These are phyloP conservation scores for Fusarium protoensiforme DNA, from an alignment of 2,329 filamentous ascomycete species.

Conservation along the genomic window DNA sequence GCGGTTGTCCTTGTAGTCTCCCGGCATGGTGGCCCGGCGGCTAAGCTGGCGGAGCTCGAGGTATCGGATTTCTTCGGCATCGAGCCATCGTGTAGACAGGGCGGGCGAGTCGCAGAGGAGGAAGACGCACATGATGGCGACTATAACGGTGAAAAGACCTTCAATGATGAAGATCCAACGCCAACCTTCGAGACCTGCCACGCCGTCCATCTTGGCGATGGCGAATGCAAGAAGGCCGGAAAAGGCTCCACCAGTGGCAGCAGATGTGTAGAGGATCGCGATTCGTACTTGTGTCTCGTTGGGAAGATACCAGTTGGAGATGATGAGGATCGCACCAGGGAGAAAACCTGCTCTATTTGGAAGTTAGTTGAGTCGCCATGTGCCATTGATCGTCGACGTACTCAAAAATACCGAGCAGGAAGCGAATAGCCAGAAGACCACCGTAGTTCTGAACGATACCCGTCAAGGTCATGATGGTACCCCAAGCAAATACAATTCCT, in stretches of 20 bases:
- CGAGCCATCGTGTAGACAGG: conserved; percentile 31
- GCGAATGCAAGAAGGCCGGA: conserved; percentile 56
- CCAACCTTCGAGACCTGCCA: conserved; percentile 24
- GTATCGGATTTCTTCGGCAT: background rate
- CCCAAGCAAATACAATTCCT: conserved; percentile 48
- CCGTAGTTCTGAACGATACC: conserved; percentile 52
- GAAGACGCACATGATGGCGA: conserved; percentile 2
- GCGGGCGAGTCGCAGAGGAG: background rate
- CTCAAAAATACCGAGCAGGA: conserved; percentile 54
- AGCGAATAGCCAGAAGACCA: conserved; percentile 53
- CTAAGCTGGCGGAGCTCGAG: background rate
- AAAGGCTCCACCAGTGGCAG: conserved; percentile 50
- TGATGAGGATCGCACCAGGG: conserved; percentile 40
- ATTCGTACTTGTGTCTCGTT: conserved; percentile 35
- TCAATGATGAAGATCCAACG: conserved; percentile 29
- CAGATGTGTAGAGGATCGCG: conserved; percentile 39
- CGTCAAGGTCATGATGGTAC: conserved; percentile 51
- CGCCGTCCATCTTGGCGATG: conserved; percentile 47
- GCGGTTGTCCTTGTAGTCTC: background rate
- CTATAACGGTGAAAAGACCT: conserved; percentile 11
- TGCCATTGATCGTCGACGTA: conserved; percentile 18
- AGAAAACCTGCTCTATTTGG: conserved; percentile 46
- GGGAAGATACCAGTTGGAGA: conserved; percentile 46
- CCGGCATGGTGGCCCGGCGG: background rate
- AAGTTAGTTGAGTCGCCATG: background rate